These are phyloP conservation scores for Breviolum minutum DNA, from an alignment of 73 alveolate species.

Conservation along the genomic window DNA sequence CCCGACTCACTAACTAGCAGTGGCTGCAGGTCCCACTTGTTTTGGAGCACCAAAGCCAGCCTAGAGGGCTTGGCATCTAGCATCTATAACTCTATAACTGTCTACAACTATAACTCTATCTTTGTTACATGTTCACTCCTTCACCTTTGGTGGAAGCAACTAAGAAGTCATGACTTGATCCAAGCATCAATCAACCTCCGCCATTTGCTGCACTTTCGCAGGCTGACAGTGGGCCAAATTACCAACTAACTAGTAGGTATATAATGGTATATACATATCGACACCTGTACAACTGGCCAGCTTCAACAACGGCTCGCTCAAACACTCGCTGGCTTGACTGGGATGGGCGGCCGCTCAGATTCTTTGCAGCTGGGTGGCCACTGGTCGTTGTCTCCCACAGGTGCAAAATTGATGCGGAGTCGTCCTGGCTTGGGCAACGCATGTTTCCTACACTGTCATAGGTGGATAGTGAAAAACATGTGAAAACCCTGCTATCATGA, in stretches of 20 bases:
- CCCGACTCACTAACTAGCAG: no score
- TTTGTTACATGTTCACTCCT: no score
- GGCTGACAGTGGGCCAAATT: conserved; percentile 19
- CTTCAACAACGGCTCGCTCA: not conserved
- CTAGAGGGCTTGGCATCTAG: no score
- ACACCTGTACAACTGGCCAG: no score
- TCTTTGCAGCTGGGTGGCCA: conserved; percentile 79
- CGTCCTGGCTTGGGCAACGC: not conserved
- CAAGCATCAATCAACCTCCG: not conserved
- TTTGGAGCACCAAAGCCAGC: no score
- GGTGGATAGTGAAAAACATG: not conserved
- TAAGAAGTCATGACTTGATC: no score
- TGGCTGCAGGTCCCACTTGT: no score
- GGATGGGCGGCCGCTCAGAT: conserved; percentile 65
- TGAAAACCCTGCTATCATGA: no score
- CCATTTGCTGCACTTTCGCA: not conserved
- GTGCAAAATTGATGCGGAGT: conserved; percentile 84
- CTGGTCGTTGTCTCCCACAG: conserved; percentile 12
- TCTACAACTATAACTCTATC: no score
- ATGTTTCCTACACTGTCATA: not conserved
- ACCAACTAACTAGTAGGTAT: no score
- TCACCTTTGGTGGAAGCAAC: conserved; percentile 32
- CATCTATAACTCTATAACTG: no score
- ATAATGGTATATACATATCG: no score
- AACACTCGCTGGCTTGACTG: not conserved